These are phyloP conservation scores for Cryphonectria carpinicola DNA, from an alignment of 2,329 filamentous ascomycete species.

Conservation along the genomic window DNA sequence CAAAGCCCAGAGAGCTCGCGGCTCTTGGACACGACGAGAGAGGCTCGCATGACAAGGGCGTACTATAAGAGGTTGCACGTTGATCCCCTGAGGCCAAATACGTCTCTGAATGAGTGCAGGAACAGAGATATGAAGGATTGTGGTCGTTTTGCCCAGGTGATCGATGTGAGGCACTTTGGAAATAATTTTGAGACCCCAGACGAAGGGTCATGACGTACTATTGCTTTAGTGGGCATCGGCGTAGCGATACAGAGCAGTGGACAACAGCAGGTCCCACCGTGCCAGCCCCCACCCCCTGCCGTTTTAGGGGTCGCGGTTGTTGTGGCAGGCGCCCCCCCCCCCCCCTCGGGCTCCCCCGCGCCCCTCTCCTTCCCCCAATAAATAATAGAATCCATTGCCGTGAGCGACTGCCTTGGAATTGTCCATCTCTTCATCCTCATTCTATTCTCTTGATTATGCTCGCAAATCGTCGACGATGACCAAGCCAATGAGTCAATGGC, in stretches of 20 bases:
- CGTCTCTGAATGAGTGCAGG: background rate
- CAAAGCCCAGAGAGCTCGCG: constrained; percentile 17
- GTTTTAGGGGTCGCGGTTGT: background rate
- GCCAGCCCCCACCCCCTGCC: background rate
- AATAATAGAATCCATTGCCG: background rate
- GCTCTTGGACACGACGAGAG: constrained; percentile 1
- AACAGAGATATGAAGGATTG: background rate
- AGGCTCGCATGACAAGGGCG: background rate
- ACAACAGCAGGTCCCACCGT: background rate
- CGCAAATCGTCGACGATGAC: too few relatives aligned
- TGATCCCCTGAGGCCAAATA: background rate
- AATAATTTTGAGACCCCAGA: background rate
- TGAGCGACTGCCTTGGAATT: too few relatives aligned
- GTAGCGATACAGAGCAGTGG: background rate
- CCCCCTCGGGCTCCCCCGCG: too few relatives aligned
- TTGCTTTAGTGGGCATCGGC: background rate
- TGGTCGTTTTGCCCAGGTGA: background rate
- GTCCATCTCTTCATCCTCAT: too few relatives aligned
- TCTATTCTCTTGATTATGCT: too few relatives aligned
- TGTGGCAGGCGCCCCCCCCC: background rate
- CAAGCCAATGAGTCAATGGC: too few relatives aligned
- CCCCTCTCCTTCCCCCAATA: background rate
- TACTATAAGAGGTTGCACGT: background rate
- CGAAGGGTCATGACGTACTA: background rate
- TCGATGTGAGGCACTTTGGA: background rate